Conservation (phyloP, 345 rosid genomes). For the Ricinus communis region DNA sequence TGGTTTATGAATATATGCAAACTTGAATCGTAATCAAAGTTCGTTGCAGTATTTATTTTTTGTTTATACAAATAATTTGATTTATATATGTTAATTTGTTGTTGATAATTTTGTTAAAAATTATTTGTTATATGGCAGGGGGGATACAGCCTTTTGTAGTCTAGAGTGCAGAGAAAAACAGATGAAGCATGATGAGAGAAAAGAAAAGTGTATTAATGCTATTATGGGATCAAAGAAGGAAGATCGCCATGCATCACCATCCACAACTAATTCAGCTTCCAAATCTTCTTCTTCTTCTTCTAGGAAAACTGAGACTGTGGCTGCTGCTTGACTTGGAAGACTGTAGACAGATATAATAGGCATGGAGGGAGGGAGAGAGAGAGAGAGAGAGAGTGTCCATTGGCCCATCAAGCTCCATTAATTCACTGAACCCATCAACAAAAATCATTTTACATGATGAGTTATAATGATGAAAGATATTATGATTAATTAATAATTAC, state of each 20-base stretch:
- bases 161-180: conserved; percentile 75
- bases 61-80: too few species aligned
- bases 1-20: too few species aligned
- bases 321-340: conserved; percentile 27
- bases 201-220: conserved; percentile 27
- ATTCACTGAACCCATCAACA: too few species aligned
- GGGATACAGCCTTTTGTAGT: conserved; percentile 86
- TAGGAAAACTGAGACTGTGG: conserved; percentile 31
- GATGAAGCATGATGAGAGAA: conserved; percentile 65
- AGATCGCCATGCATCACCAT: conserved; percentile 16
- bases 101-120: neutral
- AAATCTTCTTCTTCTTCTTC: conserved; percentile 19
- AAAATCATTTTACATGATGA: too few species aligned
- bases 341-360: too few species aligned
- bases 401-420: too few species aligned
- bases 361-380: neutral
- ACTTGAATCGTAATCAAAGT: too few species aligned
- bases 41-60: too few species aligned
- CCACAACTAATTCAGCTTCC: neutral
- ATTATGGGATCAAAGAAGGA: conserved; percentile 18
- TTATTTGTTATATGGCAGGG: conserved; percentile 37
- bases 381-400: too few species aligned
- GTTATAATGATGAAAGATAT: too few species aligned
- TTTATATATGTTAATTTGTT: too few species aligned
- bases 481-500: too few species aligned